Percentiles rank a stretch among this genome's conserved stretches.
phyloP scores from a whole-genome alignment of 2,329 filamentous ascomycete species.

The Ceratocystis variospora region DNA sequence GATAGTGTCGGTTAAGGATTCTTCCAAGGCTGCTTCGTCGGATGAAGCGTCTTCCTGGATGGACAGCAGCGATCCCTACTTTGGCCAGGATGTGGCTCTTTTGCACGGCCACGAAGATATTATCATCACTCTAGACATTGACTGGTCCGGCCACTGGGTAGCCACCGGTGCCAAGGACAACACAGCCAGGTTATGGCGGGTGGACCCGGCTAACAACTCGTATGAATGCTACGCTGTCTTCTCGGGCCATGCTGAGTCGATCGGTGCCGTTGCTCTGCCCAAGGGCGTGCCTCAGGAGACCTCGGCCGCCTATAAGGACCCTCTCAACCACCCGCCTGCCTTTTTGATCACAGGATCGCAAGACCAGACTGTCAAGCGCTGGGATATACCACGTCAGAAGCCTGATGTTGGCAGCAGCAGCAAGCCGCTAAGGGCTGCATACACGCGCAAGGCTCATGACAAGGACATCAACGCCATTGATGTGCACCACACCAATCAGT shows the following conservation, averaged over 20 bases:
- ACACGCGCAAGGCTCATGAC: slow-evolving; percentile 90
- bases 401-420: slow-evolving; percentile 25
- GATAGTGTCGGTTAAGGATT: slow-evolving; percentile 56
- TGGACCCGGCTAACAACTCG: slow-evolving; percentile 61
- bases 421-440: slow-evolving; percentile 51
- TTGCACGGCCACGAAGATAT: slow-evolving; percentile 90
- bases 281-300: slow-evolving; percentile 51
- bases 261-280: slow-evolving; percentile 78
- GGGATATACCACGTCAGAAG: slow-evolving; percentile 57
- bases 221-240: slow-evolving; percentile 72
- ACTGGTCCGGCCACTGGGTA: slow-evolving; percentile 96
- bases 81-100: slow-evolving; percentile 76
- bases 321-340: slow-evolving; percentile 63
- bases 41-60: slow-evolving; percentile 21
- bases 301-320: slow-evolving; percentile 57
- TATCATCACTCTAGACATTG: slow-evolving; percentile 82
- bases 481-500: slow-evolving; percentile 54
- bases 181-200: slow-evolving; percentile 75
- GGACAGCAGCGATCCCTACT: slow-evolving; percentile 41
- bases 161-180: slow-evolving; percentile 96
- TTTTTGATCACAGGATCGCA: slow-evolving; percentile 88
- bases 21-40: slow-evolving; percentile 17
- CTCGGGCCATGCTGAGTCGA: slow-evolving; percentile 83
- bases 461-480: slow-evolving; percentile 97
- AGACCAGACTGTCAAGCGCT: slow-evolving; percentile 88